Base-by-base conservation (phyloP, 257 asterid genomes). In the Ligustrum vulgare region DNA sequence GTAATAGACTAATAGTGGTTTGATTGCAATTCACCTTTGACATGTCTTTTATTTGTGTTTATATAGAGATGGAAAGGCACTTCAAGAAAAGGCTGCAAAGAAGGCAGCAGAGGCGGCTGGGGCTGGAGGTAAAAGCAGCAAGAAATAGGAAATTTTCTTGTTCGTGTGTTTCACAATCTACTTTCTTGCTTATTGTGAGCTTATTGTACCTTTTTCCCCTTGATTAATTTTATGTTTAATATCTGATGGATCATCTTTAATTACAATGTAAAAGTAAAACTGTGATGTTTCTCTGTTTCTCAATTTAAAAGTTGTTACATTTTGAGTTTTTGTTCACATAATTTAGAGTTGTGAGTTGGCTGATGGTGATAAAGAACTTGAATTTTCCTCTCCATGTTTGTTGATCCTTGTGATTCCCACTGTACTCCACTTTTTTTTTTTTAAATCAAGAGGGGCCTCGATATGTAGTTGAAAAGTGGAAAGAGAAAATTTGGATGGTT, bases 41-140 rank as follows among this genome's bases (percentile, higher is more conserved):
- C 23, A 35, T 31, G 65, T 60, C 10, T 72, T 71, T 39, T 65
- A 58, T 75, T 70, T 49, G 25, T 68, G 69, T 41, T 72, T 76
- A 11, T 47, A 76, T 72, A 92, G 96, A 84, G 97, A 92, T 45
- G 97, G 91, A 13, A 92, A 92, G 89, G 97, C 95, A 3, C 96
- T 92, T 73, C 97, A 92, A 81, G 97, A 92, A 81, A 92, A 90
- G 88, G 1, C 87, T 1, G 93, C 96, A 10, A 92, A 92, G 87
- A 92, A 90, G 84, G 96, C 93, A 8, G 89, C 86, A 9, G 86
- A 85, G 76, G 97, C 87, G 6, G 12, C 79, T 20, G 93, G 86
- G 47, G 83, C 87, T 67, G 96, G 92, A 85, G 84, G 81, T 84
- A 91, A 89, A 82, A 86, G 83, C 91, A 88, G 15, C 91, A 89